Evolutionary conservation across 768 basidiomycete genomes (phyloP).

Genomic region (Boletus rufocinnamomeus): DNA sequence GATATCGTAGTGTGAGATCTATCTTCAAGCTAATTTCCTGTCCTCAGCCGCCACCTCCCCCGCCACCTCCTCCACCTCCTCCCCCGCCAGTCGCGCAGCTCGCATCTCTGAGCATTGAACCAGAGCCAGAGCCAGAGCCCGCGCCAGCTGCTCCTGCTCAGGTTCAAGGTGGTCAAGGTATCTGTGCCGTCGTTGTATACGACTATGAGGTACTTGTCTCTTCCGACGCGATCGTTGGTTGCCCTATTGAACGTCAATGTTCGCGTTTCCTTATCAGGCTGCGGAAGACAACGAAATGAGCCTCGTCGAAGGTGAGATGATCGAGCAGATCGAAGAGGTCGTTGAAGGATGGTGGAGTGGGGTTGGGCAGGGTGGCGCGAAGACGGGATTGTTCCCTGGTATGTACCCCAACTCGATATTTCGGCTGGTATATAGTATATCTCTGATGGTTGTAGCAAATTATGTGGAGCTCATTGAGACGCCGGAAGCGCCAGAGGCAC

Average conservation of each 20-base stretch:
- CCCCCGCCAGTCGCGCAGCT: slow-evolving; percentile 43
- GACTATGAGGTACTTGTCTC: slow-evolving; percentile 63
- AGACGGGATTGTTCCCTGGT: slow-evolving; percentile 87
- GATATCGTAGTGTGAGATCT: background rate
- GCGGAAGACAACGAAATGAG: slow-evolving; percentile 86
- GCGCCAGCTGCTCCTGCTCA: slow-evolving; percentile 15
- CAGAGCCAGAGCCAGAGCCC: slow-evolving; percentile 37
- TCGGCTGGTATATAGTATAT: background rate
- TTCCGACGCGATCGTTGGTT: background rate
- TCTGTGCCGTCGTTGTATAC: slow-evolving; percentile 76
- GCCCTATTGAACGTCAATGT: background rate
- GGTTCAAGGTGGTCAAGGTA: slow-evolving; percentile 40
- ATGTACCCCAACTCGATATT: slow-evolving; percentile 18
- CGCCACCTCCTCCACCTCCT: slow-evolving; percentile 50
- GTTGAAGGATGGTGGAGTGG: slow-evolving; percentile 96
- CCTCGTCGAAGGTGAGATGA: slow-evolving; percentile 76
- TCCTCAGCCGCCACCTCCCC: slow-evolving; percentile 34
- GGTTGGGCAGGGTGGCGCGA: slow-evolving; percentile 59
- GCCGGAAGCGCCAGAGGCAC: slow-evolving; percentile 39
- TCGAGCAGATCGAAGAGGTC: slow-evolving; percentile 80
- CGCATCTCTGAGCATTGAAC: slow-evolving; percentile 30
- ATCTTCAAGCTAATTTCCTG: background rate
- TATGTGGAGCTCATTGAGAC: slow-evolving; percentile 79
- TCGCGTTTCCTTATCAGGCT: slow-evolving; percentile 43
- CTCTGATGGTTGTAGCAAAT: slow-evolving; percentile 54